Evolutionary conservation across 306 rosid species (phyloP).

Genomic region (Cucurbita maxima): DNA sequence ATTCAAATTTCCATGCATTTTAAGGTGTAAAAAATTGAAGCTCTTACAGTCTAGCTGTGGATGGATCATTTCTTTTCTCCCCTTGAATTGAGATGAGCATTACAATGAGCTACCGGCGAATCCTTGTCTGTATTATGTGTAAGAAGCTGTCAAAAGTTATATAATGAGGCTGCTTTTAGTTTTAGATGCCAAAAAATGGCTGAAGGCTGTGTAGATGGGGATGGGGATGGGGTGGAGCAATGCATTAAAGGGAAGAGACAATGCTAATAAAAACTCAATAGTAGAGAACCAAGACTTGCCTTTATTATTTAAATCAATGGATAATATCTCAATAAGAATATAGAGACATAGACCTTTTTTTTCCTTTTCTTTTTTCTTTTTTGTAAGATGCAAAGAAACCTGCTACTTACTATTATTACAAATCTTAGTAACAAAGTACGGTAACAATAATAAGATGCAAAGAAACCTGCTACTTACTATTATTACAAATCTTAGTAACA

Average conservation of each 20-base stretch:
- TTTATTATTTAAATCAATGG: slow-evolving; percentile 4
- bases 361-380: neutral
- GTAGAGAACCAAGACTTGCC: neutral
- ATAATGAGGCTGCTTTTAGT: neutral
- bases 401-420: too few species aligned
- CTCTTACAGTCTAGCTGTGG: neutral
- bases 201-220: neutral
- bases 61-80: neutral
- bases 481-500: neutral
- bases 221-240: neutral
- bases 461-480: neutral
- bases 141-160: neutral
- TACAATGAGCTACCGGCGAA: neutral
- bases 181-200: neutral
- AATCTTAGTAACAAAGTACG: too few species aligned
- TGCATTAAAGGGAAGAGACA: neutral
- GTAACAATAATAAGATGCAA: too few species aligned
- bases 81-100: neutral
- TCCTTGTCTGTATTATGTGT: neutral
- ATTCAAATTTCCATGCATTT: too few species aligned
- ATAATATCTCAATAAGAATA: slow-evolving; percentile 1
- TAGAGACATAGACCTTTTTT: neutral
- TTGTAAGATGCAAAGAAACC: neutral
- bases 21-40: neutral
- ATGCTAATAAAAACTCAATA: too few species aligned